Base-by-base conservation (phyloP, 495 filamentous ascomycete genomes). In the Jackrogersella multiformis region DNA sequence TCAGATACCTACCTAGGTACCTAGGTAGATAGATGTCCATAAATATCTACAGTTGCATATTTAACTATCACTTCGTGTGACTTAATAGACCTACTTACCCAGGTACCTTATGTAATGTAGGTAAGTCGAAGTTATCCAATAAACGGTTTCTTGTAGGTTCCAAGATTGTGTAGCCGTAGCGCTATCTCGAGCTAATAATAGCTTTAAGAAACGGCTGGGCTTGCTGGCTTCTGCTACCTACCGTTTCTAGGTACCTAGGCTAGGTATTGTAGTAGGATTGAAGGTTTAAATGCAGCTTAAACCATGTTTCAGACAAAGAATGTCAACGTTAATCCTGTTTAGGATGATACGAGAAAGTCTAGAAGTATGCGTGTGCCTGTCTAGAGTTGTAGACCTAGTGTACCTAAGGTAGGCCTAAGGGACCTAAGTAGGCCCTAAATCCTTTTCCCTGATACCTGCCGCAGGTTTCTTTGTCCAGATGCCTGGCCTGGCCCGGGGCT, bases 261-360 rank as follows among this genome's bases (percentile, higher is more conserved):
- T n/a, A n/a, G n/a, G n/a, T n/a, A n/a, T n/a, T n/a, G n/a, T n/a
- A 44, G 7, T 12, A 32, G 34, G n/a, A 48, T 44, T 24, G 23
- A 61, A 56, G 26, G 61, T 69, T 64, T 35, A 52, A 53, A 52
- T 64, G 51, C 61, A 60, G 49, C 34, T 49, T 38, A 41, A 64
- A 57, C 54, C 66, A 64, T 64, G 66, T 69, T 69, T 69, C 66
- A 69, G 56, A 53, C 56, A 41, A 57, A 45, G 51, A 64, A 60
- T 56, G 49, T 44, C 20, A 60, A 61, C 49, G 18, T 20, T 44
- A 44, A 44, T 21, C 55, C 42, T 56, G 48, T 69, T 26, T 61
- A 49, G 60, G 48, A 69, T 20, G 48, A 55, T 26, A 55, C 32
- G 35, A 38, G 49, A 60, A 66, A 69, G 54, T 69, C 54, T 69